Conservation (phyloP, 768 basidiomycete genomes). For the Chiua virens region DNA sequence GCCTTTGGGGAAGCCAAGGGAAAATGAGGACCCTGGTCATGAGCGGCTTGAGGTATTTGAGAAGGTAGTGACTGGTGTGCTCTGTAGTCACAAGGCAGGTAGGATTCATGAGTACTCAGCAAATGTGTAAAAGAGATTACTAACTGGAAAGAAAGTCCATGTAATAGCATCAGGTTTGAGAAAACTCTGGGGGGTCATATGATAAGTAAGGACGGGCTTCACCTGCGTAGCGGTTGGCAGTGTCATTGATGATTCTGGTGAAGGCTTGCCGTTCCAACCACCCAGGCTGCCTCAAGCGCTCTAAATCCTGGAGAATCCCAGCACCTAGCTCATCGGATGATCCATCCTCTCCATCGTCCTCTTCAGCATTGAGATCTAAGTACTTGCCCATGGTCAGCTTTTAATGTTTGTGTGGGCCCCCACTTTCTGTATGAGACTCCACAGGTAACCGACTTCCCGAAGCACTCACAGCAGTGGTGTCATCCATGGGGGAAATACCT, state of each 20-base stretch:
- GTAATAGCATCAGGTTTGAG: neutral
- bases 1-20: neutral
- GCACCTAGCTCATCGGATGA: neutral
- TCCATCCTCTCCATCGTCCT: neutral
- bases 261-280: neutral
- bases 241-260: neutral
- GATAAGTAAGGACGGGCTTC: neutral
- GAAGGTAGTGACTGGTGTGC: neutral
- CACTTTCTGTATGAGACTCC: too few species aligned
- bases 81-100: too few species aligned
- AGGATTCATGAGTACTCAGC: too few species aligned
- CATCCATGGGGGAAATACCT: too few species aligned
- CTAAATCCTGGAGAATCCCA: neutral
- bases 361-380: neutral
- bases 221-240: neutral
- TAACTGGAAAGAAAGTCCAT: neutral
- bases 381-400: neutral
- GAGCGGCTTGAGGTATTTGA: neutral
- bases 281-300: neutral
- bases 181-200: neutral
- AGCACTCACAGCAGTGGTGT: too few species aligned
- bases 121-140: too few species aligned
- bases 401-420: neutral
- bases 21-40: neutral
- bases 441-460: too few species aligned